phyloP scores from a whole-genome alignment of 148 eudicot species.

The Vaccinium macrocarpon region DNA sequence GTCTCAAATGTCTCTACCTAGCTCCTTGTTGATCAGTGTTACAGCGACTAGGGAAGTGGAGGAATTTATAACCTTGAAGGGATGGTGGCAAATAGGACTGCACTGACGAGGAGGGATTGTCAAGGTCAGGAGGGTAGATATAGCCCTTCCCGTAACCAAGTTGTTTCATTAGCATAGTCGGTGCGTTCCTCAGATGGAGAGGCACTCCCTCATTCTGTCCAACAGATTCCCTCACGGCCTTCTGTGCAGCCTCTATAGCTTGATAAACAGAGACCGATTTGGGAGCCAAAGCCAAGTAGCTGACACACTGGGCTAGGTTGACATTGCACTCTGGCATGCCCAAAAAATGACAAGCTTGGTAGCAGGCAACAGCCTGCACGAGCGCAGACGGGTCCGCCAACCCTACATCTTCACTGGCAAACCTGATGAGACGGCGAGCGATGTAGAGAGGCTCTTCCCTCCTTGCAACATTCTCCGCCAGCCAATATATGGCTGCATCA shows the following conservation, averaged over 20 bases:
- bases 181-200: conserved; percentile 85
- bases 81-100: conserved; percentile 69
- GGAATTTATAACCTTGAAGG: conserved; percentile 70
- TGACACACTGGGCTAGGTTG: conserved; percentile 73
- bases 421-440: conserved; percentile 69
- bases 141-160: conserved; percentile 82
- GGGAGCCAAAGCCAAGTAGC: conserved; percentile 76
- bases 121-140: conserved; percentile 61
- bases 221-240: conserved; percentile 64
- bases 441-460: conserved; percentile 81
- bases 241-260: conserved; percentile 58
- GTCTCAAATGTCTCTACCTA: background rate
- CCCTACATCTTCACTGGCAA: conserved; percentile 88
- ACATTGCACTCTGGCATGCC: conserved; percentile 94
- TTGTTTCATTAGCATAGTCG: conserved; percentile 79
- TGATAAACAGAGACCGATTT: conserved; percentile 63
- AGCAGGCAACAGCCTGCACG: conserved; percentile 71
- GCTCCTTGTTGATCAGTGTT: conserved; percentile 16
- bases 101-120: conserved; percentile 35
- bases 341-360: conserved; percentile 75
- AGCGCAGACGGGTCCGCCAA: conserved; percentile 75
- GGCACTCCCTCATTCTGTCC: conserved; percentile 92
- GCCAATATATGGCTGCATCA: conserved; percentile 80
- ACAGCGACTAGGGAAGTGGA: conserved; percentile 45
- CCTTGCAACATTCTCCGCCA: conserved; percentile 87